Base-by-base conservation (phyloP, 1,284 basidiomycete genomes). In the Cryptococcus sp. region DNA sequence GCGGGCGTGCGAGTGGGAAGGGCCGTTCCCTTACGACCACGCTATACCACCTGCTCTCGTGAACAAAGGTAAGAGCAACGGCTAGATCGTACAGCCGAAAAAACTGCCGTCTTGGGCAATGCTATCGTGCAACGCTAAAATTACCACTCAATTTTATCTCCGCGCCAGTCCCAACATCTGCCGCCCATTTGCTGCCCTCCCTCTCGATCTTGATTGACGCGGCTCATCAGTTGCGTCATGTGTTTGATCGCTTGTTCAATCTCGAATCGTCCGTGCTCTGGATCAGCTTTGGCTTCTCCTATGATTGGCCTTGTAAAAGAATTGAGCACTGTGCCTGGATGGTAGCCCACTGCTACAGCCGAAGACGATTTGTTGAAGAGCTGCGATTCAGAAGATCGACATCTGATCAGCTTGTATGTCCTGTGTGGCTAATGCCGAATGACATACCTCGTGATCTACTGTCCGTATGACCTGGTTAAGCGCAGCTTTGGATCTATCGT, bases 391-490 rank as follows among this genome's bases (percentile, higher is more conserved):
- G 53, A 37, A 54, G 55, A n/a, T 10, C 3, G 20, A n/a, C 13
- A n/a, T 13, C 5, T 29, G 3, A 47, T 7, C 23, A 45, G 45
- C n/a, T 20, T 23, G 13, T 34, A 2, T 34, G 8, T 2, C 29
- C 29, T 34, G 13, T 34, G 13, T 34, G 11, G 19, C 16, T 23
- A 22, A 20, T 52, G 1, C 0, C 45, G 22, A 40, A 19, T 8
- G 52, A 34, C 64, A 22, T 80, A 89, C 80, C 67, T 89, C 85
- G 57, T 85, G 77, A 68, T 88, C 84, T 59, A 88, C 84, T 2
- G 85, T 87, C 58, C 84, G 84, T 68, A 89, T 79, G 49, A 87
- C 81, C 72, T 89, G 87, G 70, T 89, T 89, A 57, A 89, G 80
- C 45, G 88, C 87, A 0, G 87, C 85, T 72, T 89, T 89, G 54